Conservation (phyloP, 2,329 filamentous ascomycete species). For the Juglanconis juglandina region DNA sequence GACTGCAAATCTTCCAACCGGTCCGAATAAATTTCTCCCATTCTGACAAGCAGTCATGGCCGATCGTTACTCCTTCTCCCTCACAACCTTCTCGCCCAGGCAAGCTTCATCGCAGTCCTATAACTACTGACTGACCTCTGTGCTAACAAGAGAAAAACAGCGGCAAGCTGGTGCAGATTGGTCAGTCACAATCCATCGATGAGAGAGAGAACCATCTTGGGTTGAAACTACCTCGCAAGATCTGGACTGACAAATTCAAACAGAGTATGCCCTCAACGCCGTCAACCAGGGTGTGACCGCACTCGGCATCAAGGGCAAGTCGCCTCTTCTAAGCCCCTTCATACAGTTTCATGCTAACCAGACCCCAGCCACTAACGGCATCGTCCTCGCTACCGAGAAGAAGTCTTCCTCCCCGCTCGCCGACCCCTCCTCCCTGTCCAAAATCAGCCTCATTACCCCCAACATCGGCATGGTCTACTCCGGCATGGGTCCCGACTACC, state of each 20-base stretch:
- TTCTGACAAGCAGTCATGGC: constrained; percentile 61
- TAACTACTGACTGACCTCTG: constrained; percentile 20
- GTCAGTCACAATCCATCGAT: constrained; percentile 35
- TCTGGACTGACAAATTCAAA: constrained; percentile 18
- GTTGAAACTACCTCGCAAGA: constrained; percentile 6
- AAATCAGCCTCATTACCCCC: constrained; percentile 96
- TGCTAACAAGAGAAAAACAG: constrained; percentile 45
- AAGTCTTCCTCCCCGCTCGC: constrained; percentile 97
- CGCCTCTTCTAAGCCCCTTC: neutral
- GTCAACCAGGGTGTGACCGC: constrained; percentile 99
- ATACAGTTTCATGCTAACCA: constrained; percentile 11
- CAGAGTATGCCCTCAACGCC: constrained; percentile 98
- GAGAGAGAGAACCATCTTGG: constrained; percentile 35
- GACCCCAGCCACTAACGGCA: constrained; percentile 84
- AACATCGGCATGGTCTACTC: constrained; percentile 99
- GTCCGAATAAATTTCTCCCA: neutral
- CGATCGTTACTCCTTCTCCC: constrained; percentile 97
- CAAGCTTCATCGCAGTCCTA: constrained; percentile 45
- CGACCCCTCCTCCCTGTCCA: constrained; percentile 90
- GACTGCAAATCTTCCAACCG: neutral
- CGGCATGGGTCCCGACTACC: constrained; percentile 98
- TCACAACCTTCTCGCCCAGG: constrained; percentile 99
- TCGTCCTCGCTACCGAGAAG: constrained; percentile 98
- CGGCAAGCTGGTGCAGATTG: constrained; percentile 98
- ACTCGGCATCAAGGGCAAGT: constrained; percentile 91